Conservation (phyloP, 495 filamentous ascomycete genomes). For the Aspergillus wentii region DNA sequence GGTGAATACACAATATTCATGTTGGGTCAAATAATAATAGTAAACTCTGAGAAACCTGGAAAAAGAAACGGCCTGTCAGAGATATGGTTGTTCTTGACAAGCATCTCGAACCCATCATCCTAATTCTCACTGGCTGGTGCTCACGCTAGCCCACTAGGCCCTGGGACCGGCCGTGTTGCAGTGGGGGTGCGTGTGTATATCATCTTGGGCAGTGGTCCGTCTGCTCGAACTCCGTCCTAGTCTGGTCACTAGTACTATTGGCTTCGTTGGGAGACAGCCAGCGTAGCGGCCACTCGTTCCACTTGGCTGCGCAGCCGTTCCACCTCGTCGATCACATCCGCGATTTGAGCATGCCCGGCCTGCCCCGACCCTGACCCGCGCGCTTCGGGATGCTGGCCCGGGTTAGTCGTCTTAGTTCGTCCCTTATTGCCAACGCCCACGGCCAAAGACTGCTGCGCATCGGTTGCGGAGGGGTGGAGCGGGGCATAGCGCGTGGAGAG, state of each 20-base stretch:
- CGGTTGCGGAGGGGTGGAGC: conserved; percentile 22
- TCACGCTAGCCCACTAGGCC: conserved; percentile 10
- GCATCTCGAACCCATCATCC: too few relatives aligned
- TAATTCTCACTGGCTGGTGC: conserved; percentile 10
- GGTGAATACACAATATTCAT: too few relatives aligned
- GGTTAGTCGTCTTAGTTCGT: conserved; percentile 10
- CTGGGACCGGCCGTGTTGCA: conserved; percentile 6
- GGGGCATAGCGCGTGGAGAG: conserved; percentile 26
- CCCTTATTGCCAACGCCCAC: conserved; percentile 15
- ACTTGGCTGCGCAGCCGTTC: conserved; percentile 37
- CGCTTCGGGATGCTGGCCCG: conserved; percentile 17
- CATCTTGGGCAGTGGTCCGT: conserved; percentile 5
- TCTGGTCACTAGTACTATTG: conserved; percentile 4
- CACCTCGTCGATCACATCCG: conserved; percentile 33
- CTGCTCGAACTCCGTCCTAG: neutral
- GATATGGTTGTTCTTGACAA: too few relatives aligned
- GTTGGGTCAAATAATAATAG: too few relatives aligned
- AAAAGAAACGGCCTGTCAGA: too few relatives aligned
- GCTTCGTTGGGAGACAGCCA: conserved; percentile 17
- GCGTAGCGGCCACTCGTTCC: conserved; percentile 26
- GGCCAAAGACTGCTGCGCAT: conserved; percentile 16
- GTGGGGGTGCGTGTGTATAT: conserved; percentile 18
- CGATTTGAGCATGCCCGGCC: conserved; percentile 18
- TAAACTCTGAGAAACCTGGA: too few relatives aligned
- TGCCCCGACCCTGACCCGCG: conserved; percentile 17